Evolutionary conservation across 2,329 filamentous ascomycete species (phyloP).

Genomic region (Basipetospora chlamydospora): DNA sequence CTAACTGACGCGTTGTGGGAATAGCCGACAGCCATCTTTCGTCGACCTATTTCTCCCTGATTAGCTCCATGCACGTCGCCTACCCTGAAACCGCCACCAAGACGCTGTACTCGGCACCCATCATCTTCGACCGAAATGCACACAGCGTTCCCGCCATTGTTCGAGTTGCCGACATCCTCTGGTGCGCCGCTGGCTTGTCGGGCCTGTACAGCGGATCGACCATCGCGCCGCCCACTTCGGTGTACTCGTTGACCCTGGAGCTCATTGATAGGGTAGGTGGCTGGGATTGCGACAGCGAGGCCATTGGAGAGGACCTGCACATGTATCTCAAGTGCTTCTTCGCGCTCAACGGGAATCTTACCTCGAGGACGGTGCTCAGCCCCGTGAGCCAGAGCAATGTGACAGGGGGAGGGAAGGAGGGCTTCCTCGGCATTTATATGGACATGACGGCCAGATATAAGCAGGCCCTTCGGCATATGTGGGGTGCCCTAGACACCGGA

Average conservation of each 20-base stretch:
- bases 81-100: constrained; percentile 45
- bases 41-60: constrained; percentile 49
- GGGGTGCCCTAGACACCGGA: constrained; percentile 56
- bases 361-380: constrained; percentile 47
- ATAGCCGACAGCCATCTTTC: constrained; percentile 58
- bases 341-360: constrained; percentile 54
- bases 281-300: constrained; percentile 56
- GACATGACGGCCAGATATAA: constrained; percentile 54
- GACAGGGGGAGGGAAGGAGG: constrained; percentile 39
- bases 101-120: constrained; percentile 54
- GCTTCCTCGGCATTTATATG: constrained; percentile 35
- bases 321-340: constrained; percentile 73
- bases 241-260: constrained; percentile 55
- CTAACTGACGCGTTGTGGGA: no score
- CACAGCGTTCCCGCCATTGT: constrained; percentile 53
- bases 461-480: constrained; percentile 63
- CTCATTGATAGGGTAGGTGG: constrained; percentile 55
- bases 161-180: constrained; percentile 57
- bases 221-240: constrained; percentile 57
- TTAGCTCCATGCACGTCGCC: constrained; percentile 47
- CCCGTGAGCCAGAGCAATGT: constrained; percentile 63
- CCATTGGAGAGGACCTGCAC: constrained; percentile 63
- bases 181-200: constrained; percentile 57
- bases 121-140: constrained; percentile 62
- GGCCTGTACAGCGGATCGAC: constrained; percentile 49